Conservation (phyloP, 345 rosid species). For the Eucalyptus pumila region DNA sequence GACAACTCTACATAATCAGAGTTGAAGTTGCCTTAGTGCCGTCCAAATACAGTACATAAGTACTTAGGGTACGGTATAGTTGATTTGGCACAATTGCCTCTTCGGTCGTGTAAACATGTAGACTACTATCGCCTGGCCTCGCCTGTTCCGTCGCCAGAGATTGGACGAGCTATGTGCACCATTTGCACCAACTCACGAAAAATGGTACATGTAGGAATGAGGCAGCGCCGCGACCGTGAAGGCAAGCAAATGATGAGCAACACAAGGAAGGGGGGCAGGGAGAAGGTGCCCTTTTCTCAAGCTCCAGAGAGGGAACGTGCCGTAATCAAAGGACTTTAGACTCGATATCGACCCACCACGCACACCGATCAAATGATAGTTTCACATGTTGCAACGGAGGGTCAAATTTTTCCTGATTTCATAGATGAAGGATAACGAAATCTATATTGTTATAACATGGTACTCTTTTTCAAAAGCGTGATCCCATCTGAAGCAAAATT, state of each 20-base stretch:
- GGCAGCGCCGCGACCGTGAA: not conserved
- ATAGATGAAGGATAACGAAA: not conserved
- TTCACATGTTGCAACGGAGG: not conserved
- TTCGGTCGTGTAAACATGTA: not conserved
- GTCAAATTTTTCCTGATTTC: not conserved
- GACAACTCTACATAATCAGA: not conserved
- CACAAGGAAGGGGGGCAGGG: not conserved
- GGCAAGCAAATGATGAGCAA: not conserved
- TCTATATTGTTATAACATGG: not conserved
- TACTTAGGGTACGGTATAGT: not conserved
- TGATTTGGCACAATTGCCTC: not conserved
- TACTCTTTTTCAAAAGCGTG: not conserved
- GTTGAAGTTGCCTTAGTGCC: not conserved
- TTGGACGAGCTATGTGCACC: not conserved
- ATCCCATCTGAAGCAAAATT: not conserved
- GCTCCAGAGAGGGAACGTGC: not conserved
- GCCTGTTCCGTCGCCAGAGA: not conserved
- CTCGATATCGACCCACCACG: not conserved
- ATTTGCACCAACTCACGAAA: not conserved
- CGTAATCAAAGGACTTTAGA: not conserved
- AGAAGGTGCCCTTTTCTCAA: not conserved
- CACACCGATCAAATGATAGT: not conserved
- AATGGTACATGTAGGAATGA: not conserved
- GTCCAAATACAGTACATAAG: not conserved
- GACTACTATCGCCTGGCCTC: not conserved